Percentiles rank a stretch among this genome's conserved stretches.
Conservation (phyloP, 306 rosid genomes). For the Biancaea sappan region DNA sequence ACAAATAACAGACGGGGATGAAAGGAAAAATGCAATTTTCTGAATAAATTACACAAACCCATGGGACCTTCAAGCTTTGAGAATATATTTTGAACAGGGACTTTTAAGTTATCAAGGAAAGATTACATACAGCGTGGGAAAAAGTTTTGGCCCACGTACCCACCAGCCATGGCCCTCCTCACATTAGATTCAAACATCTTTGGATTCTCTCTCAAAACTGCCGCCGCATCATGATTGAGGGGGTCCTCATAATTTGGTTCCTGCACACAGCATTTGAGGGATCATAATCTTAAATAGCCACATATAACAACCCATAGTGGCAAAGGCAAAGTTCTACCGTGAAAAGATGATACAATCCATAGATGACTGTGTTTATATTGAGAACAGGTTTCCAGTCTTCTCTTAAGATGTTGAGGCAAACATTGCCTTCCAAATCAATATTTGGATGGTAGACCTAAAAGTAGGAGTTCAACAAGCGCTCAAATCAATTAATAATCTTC, state of each 20-base stretch:
- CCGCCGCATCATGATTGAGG: constrained; percentile 78
- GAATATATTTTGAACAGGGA: constrained; percentile 25
- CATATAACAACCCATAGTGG: not conserved
- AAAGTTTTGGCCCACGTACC: constrained; percentile 68
- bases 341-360: constrained; percentile 76
- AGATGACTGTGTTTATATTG: constrained; percentile 65
- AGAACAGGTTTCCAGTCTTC: constrained; percentile 91
- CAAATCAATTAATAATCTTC: not conserved
- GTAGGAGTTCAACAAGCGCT: not conserved
- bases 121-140: constrained; percentile 65
- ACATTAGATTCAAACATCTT: constrained; percentile 69
- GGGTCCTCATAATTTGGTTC: constrained; percentile 84
- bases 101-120: constrained; percentile 7
- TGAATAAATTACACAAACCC: constrained; percentile 45
- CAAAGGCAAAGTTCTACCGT: constrained; percentile 41
- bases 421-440: constrained; percentile 84
- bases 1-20: not conserved
- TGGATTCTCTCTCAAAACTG: constrained; percentile 73
- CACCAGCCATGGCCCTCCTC: constrained; percentile 83
- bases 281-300: not conserved
- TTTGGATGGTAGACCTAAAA: constrained; percentile 76
- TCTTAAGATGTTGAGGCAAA: constrained; percentile 76
- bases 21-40: constrained; percentile 32
- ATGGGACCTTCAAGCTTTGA: constrained; percentile 32
- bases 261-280: constrained; percentile 34